These are phyloP conservation scores for Aspergillus panamensis DNA, from an alignment of 495 filamentous ascomycete genomes.

Conservation along the genomic window DNA sequence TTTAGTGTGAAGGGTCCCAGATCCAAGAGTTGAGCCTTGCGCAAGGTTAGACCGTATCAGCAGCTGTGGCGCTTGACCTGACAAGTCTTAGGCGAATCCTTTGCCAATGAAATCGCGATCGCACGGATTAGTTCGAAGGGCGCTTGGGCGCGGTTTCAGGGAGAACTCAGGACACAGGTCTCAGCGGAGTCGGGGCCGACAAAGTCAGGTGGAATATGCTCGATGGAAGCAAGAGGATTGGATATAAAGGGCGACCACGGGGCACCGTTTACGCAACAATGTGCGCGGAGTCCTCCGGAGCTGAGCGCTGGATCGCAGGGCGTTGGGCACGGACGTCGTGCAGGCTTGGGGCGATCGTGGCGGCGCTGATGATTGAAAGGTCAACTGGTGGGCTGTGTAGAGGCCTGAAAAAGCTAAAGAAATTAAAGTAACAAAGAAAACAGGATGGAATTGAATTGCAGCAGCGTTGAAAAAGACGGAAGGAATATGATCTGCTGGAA, in stretches of 20 bases:
- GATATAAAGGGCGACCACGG: neutral
- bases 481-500: constrained; percentile 12
- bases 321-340: constrained; percentile 28
- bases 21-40: constrained; percentile 22
- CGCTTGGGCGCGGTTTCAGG: neutral
- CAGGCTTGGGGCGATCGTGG: constrained; percentile 8
- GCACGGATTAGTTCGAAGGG: constrained; percentile 1
- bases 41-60: constrained; percentile 34
- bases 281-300: constrained; percentile 2
- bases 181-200: neutral
- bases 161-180: neutral
- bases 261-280: neutral
- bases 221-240: neutral
- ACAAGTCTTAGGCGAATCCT: constrained; percentile 17
- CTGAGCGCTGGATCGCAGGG: constrained; percentile 19
- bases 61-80: constrained; percentile 29
- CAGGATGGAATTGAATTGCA: neutral
- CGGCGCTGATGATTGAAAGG: constrained; percentile 14
- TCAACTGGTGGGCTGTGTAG: constrained; percentile 17
- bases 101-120: constrained; percentile 21
- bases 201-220: neutral
- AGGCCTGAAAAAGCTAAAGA: constrained; percentile 4
- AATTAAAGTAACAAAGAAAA: neutral
- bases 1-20: constrained; percentile 22
- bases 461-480: neutral